Percentiles rank a stretch among this genome's conserved stretches.
Evolutionary conservation across 2,329 filamentous ascomycete genomes (phyloP).

Genomic region (Chaetomiaceae sp.): DNA sequence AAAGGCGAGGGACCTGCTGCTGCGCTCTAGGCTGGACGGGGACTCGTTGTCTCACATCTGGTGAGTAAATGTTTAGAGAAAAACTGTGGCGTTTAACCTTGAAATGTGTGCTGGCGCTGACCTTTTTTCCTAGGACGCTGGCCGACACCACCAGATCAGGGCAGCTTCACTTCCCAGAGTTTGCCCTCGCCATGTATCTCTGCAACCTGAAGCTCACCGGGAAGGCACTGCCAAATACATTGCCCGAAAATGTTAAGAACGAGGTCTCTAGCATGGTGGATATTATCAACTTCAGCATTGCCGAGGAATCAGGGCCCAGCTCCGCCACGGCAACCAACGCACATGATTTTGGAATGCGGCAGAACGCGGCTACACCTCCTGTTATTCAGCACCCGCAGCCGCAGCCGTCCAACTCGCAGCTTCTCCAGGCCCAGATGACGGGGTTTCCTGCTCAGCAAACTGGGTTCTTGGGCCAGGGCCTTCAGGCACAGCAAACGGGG

Average conservation of each 20-base stretch:
- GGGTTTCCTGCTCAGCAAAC: conserved; percentile 58
- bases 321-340: conserved; percentile 57
- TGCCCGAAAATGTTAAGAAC: conserved; percentile 87
- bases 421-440: conserved; percentile 64
- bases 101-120: conserved; percentile 13
- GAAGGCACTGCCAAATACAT: conserved; percentile 66
- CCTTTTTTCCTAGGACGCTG: conserved; percentile 60
- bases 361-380: conserved; percentile 46
- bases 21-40: conserved; percentile 84
- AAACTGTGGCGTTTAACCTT: neutral
- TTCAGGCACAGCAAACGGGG: conserved; percentile 67
- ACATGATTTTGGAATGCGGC: conserved; percentile 60
- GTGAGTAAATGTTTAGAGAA: conserved; percentile 41
- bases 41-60: conserved; percentile 90
- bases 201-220: conserved; percentile 91
- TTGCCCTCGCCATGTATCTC: conserved; percentile 95
- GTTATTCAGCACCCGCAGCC: conserved; percentile 66
- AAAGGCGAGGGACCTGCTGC: conserved; percentile 81
- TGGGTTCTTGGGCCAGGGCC: conserved; percentile 55
- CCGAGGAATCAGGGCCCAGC: conserved; percentile 59
- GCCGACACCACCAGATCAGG: conserved; percentile 95
- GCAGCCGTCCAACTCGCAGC: conserved; percentile 66
- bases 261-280: conserved; percentile 99
- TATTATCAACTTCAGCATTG: conserved; percentile 92
- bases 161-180: conserved; percentile 94